These are phyloP conservation scores for Lasiosphaeria hispida DNA, from an alignment of 495 filamentous ascomycete genomes.

Conservation along the genomic window DNA sequence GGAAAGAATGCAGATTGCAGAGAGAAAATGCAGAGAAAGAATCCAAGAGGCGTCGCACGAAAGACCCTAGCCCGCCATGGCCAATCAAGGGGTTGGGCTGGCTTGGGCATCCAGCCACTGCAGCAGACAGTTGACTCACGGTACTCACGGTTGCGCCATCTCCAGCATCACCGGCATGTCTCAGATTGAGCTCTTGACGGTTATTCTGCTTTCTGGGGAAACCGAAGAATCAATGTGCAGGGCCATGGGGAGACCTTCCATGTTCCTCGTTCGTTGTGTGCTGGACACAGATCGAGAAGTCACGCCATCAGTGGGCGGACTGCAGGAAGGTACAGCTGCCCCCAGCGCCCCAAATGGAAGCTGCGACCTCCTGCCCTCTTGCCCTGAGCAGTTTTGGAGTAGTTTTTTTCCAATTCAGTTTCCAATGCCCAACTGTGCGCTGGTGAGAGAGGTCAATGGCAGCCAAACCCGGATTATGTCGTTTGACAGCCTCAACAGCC, in stretches of 20 bases:
- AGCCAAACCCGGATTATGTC: background rate
- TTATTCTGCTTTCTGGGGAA: background rate
- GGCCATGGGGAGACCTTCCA: too few relatives aligned
- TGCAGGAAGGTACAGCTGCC: too few relatives aligned
- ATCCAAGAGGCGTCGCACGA: background rate
- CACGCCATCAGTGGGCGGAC: too few relatives aligned
- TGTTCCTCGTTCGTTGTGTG: too few relatives aligned
- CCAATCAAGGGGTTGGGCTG: constrained; percentile 5
- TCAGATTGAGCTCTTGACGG: constrained; percentile 1
- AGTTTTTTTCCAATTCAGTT: constrained; percentile 2
- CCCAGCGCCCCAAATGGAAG: too few relatives aligned
- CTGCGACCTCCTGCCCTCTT: background rate
- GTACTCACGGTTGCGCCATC: constrained; percentile 3
- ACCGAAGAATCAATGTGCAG: too few relatives aligned
- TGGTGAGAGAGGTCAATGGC: constrained; percentile 11
- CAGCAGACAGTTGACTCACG: constrained; percentile 5
- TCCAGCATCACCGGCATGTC: background rate
- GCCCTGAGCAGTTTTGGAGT: background rate
- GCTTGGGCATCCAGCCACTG: background rate
- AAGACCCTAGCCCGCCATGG: background rate
- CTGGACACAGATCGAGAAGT: too few relatives aligned
- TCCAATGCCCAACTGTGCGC: background rate
- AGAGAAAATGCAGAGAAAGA: background rate
- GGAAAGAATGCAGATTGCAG: background rate
- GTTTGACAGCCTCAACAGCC: background rate